Evolutionary conservation across 2,329 filamentous ascomycete genomes (phyloP), one percentile per base, ranked within the genome.

Genomic region (Cladophialophora carrionii): DNA sequence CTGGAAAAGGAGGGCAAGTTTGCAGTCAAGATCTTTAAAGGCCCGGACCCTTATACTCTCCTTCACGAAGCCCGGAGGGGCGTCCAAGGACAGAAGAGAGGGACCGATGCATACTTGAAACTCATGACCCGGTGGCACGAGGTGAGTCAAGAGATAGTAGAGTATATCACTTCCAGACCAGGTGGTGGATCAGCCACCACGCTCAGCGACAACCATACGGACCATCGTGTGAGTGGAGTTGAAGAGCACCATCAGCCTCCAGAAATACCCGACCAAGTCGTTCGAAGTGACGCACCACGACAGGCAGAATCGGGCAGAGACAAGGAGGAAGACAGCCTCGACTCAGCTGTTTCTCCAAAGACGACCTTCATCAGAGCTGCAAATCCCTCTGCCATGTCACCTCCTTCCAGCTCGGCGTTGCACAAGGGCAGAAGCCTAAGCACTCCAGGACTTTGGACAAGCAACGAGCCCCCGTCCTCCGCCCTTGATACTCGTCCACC

Each of bases 111-210:
- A n/a, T 95, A 91, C 71, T 81, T 94, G 31, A 80, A 84, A 52
- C 84, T 85, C 37, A 89, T 92, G 73, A 82, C 83, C 34, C 81
- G 85, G 48, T 96, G 92, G 92, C 91, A 95, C 72, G 82, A 81
- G 66, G 88, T 88, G 73, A 92, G 90, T 22, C 83, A 84, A 62
- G 87, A 93, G 61, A 90, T 97, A 67, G 78, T 87, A 24, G 76
- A 80, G 14, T 85, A 83, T 69, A 83, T 88, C 71, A 85, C 78
- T 57, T 77, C 73, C 1, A 57, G 68, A 7, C 70, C 67, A 20
- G 63, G 62, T 34, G 9, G 26, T 7, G 52, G 63, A 43, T 22
- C 43, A 9, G 32, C 57, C 7, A 55, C 55, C 14, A 32, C 22
- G 20, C 2, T 66, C 32, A 61, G 57, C 17, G 43, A 48, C 20